These are phyloP conservation scores for Yamadazyma spencermartinsiae DNA, from an alignment of 1,139 yeast genomes.

Conservation along the genomic window DNA sequence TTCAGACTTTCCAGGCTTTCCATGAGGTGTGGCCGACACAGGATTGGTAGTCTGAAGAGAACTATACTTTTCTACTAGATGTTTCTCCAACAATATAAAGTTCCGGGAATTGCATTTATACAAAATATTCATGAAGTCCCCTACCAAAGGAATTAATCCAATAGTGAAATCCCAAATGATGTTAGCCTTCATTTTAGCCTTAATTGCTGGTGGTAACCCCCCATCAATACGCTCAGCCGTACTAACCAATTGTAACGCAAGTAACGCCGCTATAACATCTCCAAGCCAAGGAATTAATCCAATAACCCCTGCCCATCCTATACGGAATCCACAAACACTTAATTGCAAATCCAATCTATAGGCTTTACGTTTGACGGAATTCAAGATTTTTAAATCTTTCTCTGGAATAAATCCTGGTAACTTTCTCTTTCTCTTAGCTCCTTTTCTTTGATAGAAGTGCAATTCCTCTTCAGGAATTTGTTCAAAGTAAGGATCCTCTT, in stretches of 20 bases:
- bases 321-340: conserved; percentile 59
- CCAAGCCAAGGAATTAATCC: conserved; percentile 72
- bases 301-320: conserved; percentile 74
- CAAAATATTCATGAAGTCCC: conserved; percentile 64
- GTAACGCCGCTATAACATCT: conserved; percentile 47
- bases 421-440: conserved; percentile 46
- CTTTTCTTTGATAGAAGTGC: conserved; percentile 47
- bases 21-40: too few relatives aligned
- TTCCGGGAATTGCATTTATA: conserved; percentile 79
- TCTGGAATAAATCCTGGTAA: conserved; percentile 58
- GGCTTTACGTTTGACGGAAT: conserved; percentile 58
- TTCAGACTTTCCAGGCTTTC: neutral
- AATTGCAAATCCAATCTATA: conserved; percentile 66
- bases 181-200: conserved; percentile 58
- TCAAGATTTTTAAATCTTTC: conserved; percentile 53
- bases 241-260: conserved; percentile 52
- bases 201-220: conserved; percentile 55
- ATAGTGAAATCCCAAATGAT: conserved; percentile 64
- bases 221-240: conserved; percentile 61
- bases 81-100: conserved; percentile 60
- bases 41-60: neutral
- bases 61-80: conserved; percentile 47
- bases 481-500: conserved; percentile 49
- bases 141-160: conserved; percentile 73
- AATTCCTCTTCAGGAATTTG: conserved; percentile 49